Evolutionary conservation across 1,284 basidiomycete species (phyloP), one percentile per base, ranked within the genome.

Genomic region (Ustilago bromivora): DNA sequence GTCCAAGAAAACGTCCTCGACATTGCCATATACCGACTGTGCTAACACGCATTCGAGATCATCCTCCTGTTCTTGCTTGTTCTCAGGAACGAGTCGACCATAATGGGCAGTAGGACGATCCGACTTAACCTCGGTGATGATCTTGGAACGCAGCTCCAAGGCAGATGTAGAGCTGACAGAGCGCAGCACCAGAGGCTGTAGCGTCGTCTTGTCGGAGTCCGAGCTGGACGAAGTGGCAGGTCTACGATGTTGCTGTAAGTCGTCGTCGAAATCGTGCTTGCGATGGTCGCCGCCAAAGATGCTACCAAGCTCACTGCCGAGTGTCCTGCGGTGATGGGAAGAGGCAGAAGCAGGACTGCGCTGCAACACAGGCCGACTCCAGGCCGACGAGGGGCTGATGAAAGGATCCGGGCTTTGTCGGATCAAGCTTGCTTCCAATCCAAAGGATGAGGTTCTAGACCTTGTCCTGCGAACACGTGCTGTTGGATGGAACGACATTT

Each of bases 241-340:
- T 41, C 71, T 52, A 46, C 76, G 68, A 23, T 35, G 41, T 34
- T 72, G 72, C 23, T 72, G 72, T 19, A 76, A 56, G 32, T 75
- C 71, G 43, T 76, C 69, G 61, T 72, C 62, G 35, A 76, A 68
- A 49, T 73, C 71, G 36, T 66, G 47, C 59, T 64, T 64, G 32
- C 78, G 74, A 32, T 81, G 79, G 34, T 71, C 72, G 17, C 70
- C 77, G 17, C 78, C 81, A 57, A 76, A 77, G 59, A 80, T 71
- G 68, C 81, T 82, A n/a, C 81, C 80, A 11, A 82, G 72, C 72
- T 82, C 81, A 53, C 80, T 83, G 10, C 74, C 80, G 15, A 83
- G 62, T 13, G 74, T 78, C 19, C 72, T 57, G n/a, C 66, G 76
- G 15, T 66, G 68, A 19, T 68, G 40, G 4, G 71, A 65, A 52